Conservation (phyloP, 2,329 filamentous ascomycete genomes). For the Pestalotiopsis fici region DNA sequence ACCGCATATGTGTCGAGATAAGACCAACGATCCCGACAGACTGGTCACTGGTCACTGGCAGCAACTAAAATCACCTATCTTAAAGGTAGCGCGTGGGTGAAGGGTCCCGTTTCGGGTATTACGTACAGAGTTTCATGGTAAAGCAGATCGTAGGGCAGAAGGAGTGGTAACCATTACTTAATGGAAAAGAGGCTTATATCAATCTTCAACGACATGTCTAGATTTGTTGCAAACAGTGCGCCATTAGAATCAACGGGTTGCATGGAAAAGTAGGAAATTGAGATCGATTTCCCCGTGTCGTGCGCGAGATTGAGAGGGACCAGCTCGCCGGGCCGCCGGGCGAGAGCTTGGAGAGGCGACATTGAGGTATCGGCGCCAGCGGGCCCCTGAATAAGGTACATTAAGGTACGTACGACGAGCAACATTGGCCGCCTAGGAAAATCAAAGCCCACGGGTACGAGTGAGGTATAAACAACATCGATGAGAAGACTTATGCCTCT, state of each 20-base stretch:
- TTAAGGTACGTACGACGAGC: background rate
- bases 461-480: background rate
- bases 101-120: slow-evolving; percentile 5
- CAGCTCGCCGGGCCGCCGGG: background rate
- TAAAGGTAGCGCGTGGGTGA: background rate
- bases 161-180: slow-evolving; percentile 4
- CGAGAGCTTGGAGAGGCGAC: background rate
- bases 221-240: background rate
- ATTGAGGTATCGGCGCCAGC: background rate
- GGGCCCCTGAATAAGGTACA: background rate
- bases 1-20: background rate
- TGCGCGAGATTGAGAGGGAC: background rate
- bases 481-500: background rate
- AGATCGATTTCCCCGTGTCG: background rate
- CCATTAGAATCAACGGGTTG: background rate
- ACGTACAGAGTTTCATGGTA: slow-evolving; percentile 1
- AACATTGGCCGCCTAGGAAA: background rate
- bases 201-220: background rate
- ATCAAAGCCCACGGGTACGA: background rate
- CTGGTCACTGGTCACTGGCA: background rate
- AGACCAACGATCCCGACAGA: background rate
- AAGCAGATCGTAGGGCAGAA: background rate
- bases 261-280: background rate
- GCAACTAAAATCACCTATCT: background rate
- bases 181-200: slow-evolving; percentile 2